phyloP scores from a whole-genome alignment of 2,329 filamentous ascomycete species.

The Penicillium sp. region DNA sequence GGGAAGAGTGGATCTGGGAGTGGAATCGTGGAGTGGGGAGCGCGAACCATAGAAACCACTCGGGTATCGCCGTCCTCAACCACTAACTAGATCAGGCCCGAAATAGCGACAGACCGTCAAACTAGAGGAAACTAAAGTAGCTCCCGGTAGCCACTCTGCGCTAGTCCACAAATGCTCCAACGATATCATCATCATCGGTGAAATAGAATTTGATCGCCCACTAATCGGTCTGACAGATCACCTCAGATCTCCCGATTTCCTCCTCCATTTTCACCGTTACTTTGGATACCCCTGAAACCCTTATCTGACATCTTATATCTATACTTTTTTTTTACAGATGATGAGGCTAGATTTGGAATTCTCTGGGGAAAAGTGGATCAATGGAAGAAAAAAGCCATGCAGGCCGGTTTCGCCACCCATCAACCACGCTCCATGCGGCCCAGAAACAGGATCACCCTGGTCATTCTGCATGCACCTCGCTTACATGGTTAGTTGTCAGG shows the following conservation, averaged over 20 bases:
- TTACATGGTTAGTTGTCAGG: constrained; percentile 2
- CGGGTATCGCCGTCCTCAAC: neutral
- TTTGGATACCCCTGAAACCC: neutral
- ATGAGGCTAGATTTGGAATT: neutral
- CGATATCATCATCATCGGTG: neutral
- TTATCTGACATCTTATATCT: neutral
- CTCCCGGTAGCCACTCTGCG: neutral
- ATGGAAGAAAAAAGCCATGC: neutral
- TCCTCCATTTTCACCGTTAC: neutral
- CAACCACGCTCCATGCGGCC: constrained; percentile 8
- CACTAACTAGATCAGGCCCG: neutral
- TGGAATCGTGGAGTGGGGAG: neutral
- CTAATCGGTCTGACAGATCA: neutral
- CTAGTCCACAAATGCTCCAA: neutral
- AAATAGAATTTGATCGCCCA: neutral
- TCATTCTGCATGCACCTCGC: constrained; percentile 10
- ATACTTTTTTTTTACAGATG: too few relatives aligned
- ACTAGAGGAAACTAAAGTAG: neutral
- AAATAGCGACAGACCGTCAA: neutral
- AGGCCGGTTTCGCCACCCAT: constrained; percentile 13
- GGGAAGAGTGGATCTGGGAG: neutral
- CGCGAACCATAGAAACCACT: neutral
- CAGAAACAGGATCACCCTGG: constrained; percentile 10
- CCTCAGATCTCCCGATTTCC: constrained; percentile 1
- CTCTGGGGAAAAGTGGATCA: constrained; percentile 3